Evolutionary conservation across 331 rosid species (phyloP).

Genomic region (Rhamnella rubrinervis): DNA sequence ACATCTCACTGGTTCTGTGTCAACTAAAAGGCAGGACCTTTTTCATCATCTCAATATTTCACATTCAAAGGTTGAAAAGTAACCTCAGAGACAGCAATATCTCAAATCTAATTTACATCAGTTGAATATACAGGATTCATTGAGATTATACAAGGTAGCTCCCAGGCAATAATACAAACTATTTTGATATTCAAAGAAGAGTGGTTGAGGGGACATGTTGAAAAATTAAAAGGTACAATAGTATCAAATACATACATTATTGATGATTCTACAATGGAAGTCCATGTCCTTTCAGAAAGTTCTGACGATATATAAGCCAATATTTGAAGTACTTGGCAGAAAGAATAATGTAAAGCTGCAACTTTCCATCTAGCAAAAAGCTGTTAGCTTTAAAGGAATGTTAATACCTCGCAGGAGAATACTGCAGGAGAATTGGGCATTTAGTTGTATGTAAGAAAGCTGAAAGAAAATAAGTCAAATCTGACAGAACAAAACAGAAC

Average conservation of each 20-base stretch:
- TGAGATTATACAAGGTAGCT: background rate
- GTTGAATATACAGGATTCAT: background rate
- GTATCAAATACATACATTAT: background rate
- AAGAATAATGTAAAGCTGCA: background rate
- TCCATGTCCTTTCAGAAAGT: background rate
- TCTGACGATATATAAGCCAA: background rate
- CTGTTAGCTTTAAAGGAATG: background rate
- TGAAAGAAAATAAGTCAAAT: constrained; percentile 14
- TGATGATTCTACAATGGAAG: constrained; percentile 1
- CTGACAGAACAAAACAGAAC: background rate
- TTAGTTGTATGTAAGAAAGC: background rate
- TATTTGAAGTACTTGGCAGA: background rate
- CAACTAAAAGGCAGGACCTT: background rate
- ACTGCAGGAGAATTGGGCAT: constrained; percentile 6
- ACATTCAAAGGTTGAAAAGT: background rate
- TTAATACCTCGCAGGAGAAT: background rate
- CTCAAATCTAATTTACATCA: background rate
- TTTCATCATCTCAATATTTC: background rate
- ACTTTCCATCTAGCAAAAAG: background rate
- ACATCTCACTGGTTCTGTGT: background rate
- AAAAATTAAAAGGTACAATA: no score
- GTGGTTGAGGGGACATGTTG: background rate
- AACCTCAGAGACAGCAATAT: no score
- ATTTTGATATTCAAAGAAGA: background rate
- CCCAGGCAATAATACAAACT: background rate